Evolutionary conservation across 306 rosid genomes (phyloP).

Genomic region (Acacia crassicarpa): DNA sequence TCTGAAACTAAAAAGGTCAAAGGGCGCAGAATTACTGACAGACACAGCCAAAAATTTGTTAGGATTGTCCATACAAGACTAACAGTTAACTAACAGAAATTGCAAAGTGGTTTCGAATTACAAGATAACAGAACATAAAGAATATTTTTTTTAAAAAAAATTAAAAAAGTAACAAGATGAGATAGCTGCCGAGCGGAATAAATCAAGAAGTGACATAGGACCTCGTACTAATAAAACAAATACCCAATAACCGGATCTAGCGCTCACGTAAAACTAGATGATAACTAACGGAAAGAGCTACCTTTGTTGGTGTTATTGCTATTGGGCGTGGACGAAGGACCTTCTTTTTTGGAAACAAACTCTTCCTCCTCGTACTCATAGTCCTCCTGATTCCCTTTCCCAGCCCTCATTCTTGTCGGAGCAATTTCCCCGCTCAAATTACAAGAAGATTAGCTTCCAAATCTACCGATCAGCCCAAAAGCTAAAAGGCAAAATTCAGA

Average conservation of each 20-base stretch:
- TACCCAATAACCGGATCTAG: conserved; percentile 49
- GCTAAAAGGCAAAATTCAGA: conserved; percentile 15
- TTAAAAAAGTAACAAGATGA: background rate
- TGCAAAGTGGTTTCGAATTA: background rate
- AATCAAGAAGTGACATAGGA: background rate
- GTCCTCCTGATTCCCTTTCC: conserved; percentile 74
- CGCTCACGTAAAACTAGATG: conserved; percentile 14
- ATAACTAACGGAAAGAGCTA: conserved; percentile 23
- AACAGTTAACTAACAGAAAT: background rate
- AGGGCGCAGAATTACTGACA: background rate
- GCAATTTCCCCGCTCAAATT: background rate
- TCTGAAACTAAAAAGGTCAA: background rate
- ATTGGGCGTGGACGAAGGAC: conserved; percentile 64
- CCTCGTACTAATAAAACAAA: conserved; percentile 23
- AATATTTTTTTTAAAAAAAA: background rate
- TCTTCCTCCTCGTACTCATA: conserved; percentile 92
- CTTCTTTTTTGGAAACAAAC: conserved; percentile 64
- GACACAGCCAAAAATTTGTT: background rate
- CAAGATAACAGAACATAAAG: background rate
- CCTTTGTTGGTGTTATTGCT: conserved; percentile 60
- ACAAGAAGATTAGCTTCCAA: background rate
- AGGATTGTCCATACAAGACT: background rate
- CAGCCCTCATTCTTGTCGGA: conserved; percentile 67
- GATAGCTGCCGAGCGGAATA: background rate
- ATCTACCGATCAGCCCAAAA: conserved; percentile 22